Conservation (phyloP, 2,329 filamentous ascomycete species). For the Colletotrichum truncatum region DNA sequence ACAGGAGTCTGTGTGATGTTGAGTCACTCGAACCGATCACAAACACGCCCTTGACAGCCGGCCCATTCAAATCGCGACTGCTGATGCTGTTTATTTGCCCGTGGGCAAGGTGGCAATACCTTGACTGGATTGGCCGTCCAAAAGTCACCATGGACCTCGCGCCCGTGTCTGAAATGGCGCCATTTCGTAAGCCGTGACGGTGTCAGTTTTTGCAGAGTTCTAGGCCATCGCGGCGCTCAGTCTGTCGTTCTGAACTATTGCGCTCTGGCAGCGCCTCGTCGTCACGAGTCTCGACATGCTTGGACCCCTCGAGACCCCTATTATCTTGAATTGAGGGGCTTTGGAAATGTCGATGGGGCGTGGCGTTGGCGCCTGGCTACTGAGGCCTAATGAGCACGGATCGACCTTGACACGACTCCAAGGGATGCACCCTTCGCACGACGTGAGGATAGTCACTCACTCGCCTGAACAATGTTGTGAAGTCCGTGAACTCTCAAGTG, state of each 20-base stretch:
- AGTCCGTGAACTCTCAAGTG: conserved; percentile 14
- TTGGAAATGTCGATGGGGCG: neutral
- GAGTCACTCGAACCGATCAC: conserved; percentile 3
- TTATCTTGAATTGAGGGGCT: neutral
- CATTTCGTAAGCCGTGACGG: neutral
- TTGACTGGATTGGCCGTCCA: neutral
- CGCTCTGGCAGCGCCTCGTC: conserved; percentile 21
- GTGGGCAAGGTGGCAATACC: conserved; percentile 8
- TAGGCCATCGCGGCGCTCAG: conserved; percentile 13
- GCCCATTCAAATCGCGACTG: neutral
- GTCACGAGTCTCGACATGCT: conserved; percentile 20
- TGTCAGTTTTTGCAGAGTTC: conserved; percentile 9
- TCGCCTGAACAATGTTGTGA: neutral
- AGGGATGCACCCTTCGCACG: conserved; percentile 5
- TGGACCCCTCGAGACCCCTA: conserved; percentile 14
- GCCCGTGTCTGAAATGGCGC: neutral
- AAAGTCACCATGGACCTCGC: neutral
- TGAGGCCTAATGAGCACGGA: conserved; percentile 1
- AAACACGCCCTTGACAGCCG: neutral
- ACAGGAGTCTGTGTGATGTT: neutral
- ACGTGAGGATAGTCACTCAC: neutral
- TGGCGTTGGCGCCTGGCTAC: conserved; percentile 7
- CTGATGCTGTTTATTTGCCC: conserved; percentile 4
- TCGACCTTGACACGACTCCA: conserved; percentile 15
- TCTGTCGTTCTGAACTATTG: neutral